phyloP scores from a whole-genome alignment of 768 basidiomycete genomes.

The Sutorius australiensis region DNA sequence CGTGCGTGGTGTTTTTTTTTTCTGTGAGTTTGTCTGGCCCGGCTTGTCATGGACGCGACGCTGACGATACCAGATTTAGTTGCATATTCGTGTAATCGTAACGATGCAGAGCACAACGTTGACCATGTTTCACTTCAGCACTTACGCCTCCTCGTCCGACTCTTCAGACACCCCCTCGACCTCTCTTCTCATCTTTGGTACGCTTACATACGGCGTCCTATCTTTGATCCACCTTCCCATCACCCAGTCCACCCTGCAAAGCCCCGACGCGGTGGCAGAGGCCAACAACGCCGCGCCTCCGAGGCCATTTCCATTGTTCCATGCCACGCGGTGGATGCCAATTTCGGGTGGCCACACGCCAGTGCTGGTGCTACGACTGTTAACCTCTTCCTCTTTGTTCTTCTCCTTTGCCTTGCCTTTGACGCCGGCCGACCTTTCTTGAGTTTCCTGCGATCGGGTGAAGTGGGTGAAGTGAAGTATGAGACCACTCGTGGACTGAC shows the following conservation, averaged over 20 bases:
- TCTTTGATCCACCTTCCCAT: slow-evolving; percentile 71
- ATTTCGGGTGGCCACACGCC: slow-evolving; percentile 81
- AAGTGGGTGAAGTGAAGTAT: neutral
- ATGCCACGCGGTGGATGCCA: slow-evolving; percentile 70
- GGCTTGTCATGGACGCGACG: neutral
- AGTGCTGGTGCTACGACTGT: slow-evolving; percentile 36
- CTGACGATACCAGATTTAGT: neutral
- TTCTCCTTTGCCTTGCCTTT: slow-evolving; percentile 32
- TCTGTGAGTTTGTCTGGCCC: neutral
- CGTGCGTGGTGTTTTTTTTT: too few species aligned
- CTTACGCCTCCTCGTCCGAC: slow-evolving; percentile 25
- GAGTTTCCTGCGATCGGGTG: slow-evolving; percentile 41
- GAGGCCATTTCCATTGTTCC: slow-evolving; percentile 78
- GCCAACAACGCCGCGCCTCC: slow-evolving; percentile 58
- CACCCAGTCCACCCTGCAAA: slow-evolving; percentile 82
- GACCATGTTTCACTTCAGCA: neutral
- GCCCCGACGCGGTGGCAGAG: slow-evolving; percentile 76
- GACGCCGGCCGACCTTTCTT: slow-evolving; percentile 31
- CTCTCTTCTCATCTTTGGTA: slow-evolving; percentile 62
- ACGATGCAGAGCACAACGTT: too few species aligned
- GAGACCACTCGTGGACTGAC: slow-evolving; percentile 32
- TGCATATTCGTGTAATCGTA: neutral
- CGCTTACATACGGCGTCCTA: slow-evolving; percentile 60
- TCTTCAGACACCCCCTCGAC: slow-evolving; percentile 39
- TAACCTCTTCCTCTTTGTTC: slow-evolving; percentile 18